Percentiles rank a stretch among this genome's conserved stretches.
phyloP scores from a whole-genome alignment of 768 basidiomycete genomes.

The Calocera cornea region DNA sequence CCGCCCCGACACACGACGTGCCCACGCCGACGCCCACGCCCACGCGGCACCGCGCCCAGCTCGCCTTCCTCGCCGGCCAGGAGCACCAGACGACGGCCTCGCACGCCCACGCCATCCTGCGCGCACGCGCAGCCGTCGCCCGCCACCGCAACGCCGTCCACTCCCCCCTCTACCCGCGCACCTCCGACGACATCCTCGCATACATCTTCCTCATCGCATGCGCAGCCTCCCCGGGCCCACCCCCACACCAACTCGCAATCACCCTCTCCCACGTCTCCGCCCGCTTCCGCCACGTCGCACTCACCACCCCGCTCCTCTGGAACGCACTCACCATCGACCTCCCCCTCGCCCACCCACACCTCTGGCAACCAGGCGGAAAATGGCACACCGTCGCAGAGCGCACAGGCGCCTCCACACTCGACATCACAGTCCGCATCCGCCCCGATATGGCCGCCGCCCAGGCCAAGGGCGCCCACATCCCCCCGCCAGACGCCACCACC shows the following conservation, averaged over 20 bases:
- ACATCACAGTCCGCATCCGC: not conserved
- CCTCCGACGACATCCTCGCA: not conserved
- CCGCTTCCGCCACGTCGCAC: not conserved
- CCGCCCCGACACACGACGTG: not conserved
- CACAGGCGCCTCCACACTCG: not conserved
- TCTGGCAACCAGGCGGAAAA: not conserved
- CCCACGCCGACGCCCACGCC: not conserved
- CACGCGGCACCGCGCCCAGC: not conserved
- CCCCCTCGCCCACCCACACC: not conserved
- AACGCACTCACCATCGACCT: not conserved
- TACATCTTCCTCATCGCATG: not conserved
- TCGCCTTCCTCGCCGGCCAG: not conserved
- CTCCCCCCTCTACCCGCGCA: not conserved
- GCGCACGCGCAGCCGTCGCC: not conserved
- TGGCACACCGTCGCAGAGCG: not conserved
- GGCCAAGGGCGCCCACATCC: not conserved
- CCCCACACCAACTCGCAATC: not conserved
- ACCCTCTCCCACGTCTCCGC: not conserved
- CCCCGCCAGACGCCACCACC: not conserved
- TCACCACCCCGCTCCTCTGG: not conserved
- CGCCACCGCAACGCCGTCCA: not conserved
- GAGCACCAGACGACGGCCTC: not conserved
- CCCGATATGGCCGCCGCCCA: not conserved
- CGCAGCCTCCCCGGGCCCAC: not conserved
- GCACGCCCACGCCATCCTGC: not conserved